Evolutionary conservation across 2,329 filamentous ascomycete genomes (phyloP), one percentile per base, ranked within the genome.

Genomic region (Aureobasidium sp.): DNA sequence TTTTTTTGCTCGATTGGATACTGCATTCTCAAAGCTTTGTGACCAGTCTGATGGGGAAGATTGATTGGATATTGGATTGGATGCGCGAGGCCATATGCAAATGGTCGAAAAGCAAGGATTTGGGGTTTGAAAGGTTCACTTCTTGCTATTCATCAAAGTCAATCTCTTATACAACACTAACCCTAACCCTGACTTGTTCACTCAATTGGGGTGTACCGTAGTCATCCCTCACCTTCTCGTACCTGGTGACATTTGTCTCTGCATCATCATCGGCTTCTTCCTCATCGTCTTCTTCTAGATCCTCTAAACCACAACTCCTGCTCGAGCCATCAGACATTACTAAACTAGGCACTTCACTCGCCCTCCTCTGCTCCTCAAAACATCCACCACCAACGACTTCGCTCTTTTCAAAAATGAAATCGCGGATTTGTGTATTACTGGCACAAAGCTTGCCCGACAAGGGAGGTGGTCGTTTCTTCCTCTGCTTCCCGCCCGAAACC

Each of bases 291-390:
- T 48, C 45, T 12, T 38, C 45, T 34, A 49, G 12, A 29, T 49
- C 34, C n/a, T 49, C 45, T 6, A 49, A 21, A 6, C n/a, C 45
- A 8, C 29, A 24, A 17, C n/a, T 37, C 12, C 34, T 7, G n/a
- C 45, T 38, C 1, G n/a, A 14, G 4, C 14, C 34, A 2, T 38
- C 21, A 1, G 17, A 24, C 3, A 14, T 6, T 11, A 49, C 45
- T 24, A 49, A 21, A 38, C 32, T 38, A 2, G 45, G 45, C 11
- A 49, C 45, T 22, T 49, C 45, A 22, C 45, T 49, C 6, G 16
- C 45, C 4, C 45, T 38, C 14, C 45, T 27, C 11, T 41, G 12
- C 4, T 7, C 5, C 14, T 14, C 5, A 11, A 14, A 30, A 8
- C 32, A 35, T 8, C 6, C 10, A 37, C 7, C 42, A 47, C 3